These are phyloP conservation scores for Exsudoporus floridanus DNA, from an alignment of 1,284 basidiomycete genomes.

Conservation along the genomic window DNA sequence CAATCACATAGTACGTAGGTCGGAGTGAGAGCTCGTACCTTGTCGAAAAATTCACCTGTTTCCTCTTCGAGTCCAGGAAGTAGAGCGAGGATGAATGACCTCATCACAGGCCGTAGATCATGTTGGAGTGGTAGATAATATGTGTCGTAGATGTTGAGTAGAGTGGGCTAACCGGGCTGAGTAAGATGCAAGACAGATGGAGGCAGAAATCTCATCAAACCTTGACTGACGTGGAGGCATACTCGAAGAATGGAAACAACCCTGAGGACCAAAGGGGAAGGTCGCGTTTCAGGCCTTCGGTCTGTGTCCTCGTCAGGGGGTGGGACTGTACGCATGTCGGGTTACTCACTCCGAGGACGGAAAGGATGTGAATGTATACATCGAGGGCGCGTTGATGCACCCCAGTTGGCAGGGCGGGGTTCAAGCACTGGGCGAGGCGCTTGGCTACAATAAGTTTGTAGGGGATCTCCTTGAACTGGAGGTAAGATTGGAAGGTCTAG, in stretches of 20 bases:
- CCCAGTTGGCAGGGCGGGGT: constrained; percentile 93
- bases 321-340: neutral
- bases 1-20: constrained; percentile 3
- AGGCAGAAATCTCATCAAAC: constrained; percentile 39
- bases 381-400: constrained; percentile 96
- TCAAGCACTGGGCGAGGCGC: constrained; percentile 93
- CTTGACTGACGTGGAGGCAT: constrained; percentile 93
- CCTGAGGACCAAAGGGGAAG: constrained; percentile 94
- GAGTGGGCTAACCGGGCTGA: constrained; percentile 56
- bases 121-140: constrained; percentile 87
- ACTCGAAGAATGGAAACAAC: constrained; percentile 97
- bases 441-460: constrained; percentile 94
- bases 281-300: constrained; percentile 86
- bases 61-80: constrained; percentile 96
- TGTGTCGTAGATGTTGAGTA: constrained; percentile 86
- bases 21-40: constrained; percentile 48
- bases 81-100: constrained; percentile 90
- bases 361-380: constrained; percentile 91
- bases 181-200: neutral
- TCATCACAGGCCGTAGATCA: constrained; percentile 85
- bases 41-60: constrained; percentile 95
- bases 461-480: constrained; percentile 94
- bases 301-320: constrained; percentile 44
- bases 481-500: constrained; percentile 88
- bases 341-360: constrained; percentile 78